phyloP scores from a whole-genome alignment of 805 yeast genomes.

The Yarrowia deformans region DNA sequence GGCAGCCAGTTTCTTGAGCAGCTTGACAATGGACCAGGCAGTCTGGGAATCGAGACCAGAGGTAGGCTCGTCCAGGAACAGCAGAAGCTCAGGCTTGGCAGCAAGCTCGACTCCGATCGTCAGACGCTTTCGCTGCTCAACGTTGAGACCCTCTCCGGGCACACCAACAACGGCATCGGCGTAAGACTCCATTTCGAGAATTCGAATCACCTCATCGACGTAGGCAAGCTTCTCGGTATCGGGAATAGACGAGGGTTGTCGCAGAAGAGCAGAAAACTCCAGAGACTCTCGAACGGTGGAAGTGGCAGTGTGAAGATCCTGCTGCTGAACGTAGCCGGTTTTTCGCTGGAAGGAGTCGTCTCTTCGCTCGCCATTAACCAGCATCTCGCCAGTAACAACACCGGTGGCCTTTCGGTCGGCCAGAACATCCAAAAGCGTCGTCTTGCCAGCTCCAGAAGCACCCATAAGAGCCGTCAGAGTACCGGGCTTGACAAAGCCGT shows the following conservation, averaged over 20 bases:
- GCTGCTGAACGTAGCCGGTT: slow-evolving; percentile 19
- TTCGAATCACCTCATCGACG: slow-evolving; percentile 17
- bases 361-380: slow-evolving; percentile 3
- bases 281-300: slow-evolving; percentile 15
- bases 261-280: slow-evolving; percentile 19
- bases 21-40: slow-evolving; percentile 69
- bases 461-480: slow-evolving; percentile 18
- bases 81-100: slow-evolving; percentile 16
- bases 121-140: slow-evolving; percentile 21
- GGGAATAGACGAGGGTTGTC: slow-evolving; percentile 10
- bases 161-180: slow-evolving; percentile 16
- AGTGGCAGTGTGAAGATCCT: slow-evolving; percentile 16
- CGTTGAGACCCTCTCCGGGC: slow-evolving; percentile 19
- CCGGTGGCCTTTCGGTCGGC: slow-evolving; percentile 24
- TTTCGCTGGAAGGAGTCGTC: slow-evolving; percentile 24
- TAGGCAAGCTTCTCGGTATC: slow-evolving; percentile 1
- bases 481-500: slow-evolving; percentile 23
- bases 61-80: slow-evolving; percentile 11
- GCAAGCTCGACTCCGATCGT: slow-evolving; percentile 15
- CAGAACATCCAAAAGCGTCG: slow-evolving; percentile 18
- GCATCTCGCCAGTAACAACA: slow-evolving; percentile 16
- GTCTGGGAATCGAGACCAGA: slow-evolving; percentile 47
- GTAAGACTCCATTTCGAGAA: slow-evolving; percentile 16
- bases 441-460: slow-evolving; percentile 7
- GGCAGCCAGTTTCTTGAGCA: slow-evolving; percentile 65